Conservation (phyloP, 2,329 filamentous ascomycete genomes). For the Ophiosphaerella korrae region DNA sequence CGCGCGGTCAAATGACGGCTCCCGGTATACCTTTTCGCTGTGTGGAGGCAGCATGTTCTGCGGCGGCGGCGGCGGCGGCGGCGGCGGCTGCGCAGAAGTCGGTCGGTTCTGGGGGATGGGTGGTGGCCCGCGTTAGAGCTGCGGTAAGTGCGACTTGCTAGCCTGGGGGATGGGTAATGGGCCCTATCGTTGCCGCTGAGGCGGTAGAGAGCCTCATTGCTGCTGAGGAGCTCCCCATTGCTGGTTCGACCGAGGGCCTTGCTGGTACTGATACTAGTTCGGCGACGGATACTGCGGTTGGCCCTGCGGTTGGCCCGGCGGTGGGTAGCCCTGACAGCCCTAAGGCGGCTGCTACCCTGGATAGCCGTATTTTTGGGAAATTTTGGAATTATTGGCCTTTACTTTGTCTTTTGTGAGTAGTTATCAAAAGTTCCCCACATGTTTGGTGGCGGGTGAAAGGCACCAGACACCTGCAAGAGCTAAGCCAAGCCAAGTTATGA, state of each 20-base stretch:
- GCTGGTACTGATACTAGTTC: slow-evolving; percentile 18
- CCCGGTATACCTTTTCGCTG: slow-evolving; percentile 57
- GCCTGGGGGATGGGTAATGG: slow-evolving; percentile 37
- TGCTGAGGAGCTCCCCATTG: slow-evolving; percentile 26
- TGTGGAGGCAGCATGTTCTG: slow-evolving; percentile 33
- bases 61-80: no score
- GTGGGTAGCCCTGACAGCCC: no score
- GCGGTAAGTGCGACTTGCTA: slow-evolving; percentile 33
- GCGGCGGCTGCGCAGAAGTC: slow-evolving; percentile 27
- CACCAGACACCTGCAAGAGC: slow-evolving; percentile 5
- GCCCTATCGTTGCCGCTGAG: slow-evolving; percentile 27
- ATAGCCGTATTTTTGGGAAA: slow-evolving; percentile 27
- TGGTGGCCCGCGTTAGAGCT: slow-evolving; percentile 10
- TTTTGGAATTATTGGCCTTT: slow-evolving; percentile 34
- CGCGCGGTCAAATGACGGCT: slow-evolving; percentile 55
- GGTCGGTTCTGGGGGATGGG: slow-evolving; percentile 39
- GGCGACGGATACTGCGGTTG: slow-evolving; percentile 16
- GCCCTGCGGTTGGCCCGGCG: no score
- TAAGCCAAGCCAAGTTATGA: slow-evolving; percentile 14
- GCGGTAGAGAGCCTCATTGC: slow-evolving; percentile 12
- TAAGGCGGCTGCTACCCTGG: no score
- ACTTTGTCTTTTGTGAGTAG: slow-evolving; percentile 45
- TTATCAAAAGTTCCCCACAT: slow-evolving; percentile 40
- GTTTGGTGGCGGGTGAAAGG: slow-evolving; percentile 2
- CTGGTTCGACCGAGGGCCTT: slow-evolving; percentile 21